Evolutionary conservation across 176 grass and related monocot genomes (phyloP), one percentile per base, ranked within the genome.

Genomic region (Lolium rigidum): DNA sequence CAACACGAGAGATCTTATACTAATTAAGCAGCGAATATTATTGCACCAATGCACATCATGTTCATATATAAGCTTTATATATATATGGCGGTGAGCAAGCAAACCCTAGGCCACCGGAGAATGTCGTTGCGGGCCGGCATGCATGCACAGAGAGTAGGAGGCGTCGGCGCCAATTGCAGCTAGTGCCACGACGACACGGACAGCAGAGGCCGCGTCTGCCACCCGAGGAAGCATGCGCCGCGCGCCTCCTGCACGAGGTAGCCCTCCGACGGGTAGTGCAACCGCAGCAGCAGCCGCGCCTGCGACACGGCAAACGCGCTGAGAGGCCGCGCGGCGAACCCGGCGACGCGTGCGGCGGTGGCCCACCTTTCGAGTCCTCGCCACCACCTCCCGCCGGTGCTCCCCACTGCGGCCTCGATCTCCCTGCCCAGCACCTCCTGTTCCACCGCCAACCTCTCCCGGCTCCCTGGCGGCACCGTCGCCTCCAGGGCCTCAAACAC

Each of bases 171-270:
- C 78, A 51, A 49, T 77, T 50, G 15, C 48, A 60, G n/a, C 86
- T 92, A 95, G 67, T 94, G 92, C 97, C 97, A 99, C 21, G 97
- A 88, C 56, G 97, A 99, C n/a, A 99, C 94, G n/a, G 94, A 99
- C 60, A 96, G 91, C 84, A 96, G 84, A 31, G 97, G 84, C 44
- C 93, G 88, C 38, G 82, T 88, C 87, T 99, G 94, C 97, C 97
- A 99, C 1, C 94, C 97, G 57, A 99, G 90, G 79, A 94, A 93
- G 87, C 93, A 91, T 4, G 91, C 88, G 15, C 92, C 97, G 39
- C 87, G 91, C 24, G 84, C 84, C 85, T 94, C 91, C 87, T 99
- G 92, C 52, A 99, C 86, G 50, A 89, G 86, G 79, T 99, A 99
- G 4, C 97, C 97, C 47, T 99, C 97, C 26, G 97, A 99, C 0